Conservation (phyloP, 371 early-diverging fungal species). For the Polyrhizophydium stewartii region DNA sequence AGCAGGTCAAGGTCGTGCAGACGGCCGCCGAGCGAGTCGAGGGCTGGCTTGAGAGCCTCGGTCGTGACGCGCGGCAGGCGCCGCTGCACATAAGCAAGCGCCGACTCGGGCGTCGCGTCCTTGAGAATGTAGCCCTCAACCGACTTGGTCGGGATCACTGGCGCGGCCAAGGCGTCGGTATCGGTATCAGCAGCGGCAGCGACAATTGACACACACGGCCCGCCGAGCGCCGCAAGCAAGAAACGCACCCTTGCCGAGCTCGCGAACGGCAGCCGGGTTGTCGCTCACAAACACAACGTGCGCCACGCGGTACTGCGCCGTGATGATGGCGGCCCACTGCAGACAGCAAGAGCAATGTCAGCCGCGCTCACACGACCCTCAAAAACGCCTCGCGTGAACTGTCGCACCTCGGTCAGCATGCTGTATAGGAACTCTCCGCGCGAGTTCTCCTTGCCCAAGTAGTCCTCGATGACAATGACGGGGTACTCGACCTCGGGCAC, state of each 20-base stretch:
- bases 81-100: conserved; percentile 57
- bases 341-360: not conserved
- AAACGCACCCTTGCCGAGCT: conserved; percentile 58
- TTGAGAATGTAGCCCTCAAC: conserved; percentile 64
- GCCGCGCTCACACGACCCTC: not conserved
- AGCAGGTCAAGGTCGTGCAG: conserved; percentile 81
- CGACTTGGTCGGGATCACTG: conserved; percentile 58
- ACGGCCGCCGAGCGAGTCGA: conserved; percentile 81
- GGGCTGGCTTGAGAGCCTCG: conserved; percentile 41
- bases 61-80: conserved; percentile 44
- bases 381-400: not conserved
- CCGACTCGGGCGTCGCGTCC: conserved; percentile 65
- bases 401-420: conserved; percentile 66
- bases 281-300: conserved; percentile 88
- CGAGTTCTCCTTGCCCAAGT: conserved; percentile 66
- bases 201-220: not conserved
- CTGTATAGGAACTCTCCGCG: conserved; percentile 59
- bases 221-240: not conserved
- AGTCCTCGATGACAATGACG: conserved; percentile 84
- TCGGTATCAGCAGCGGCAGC: not conserved
- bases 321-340: conserved; percentile 30
- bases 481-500: conserved; percentile 52
- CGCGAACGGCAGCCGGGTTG: conserved; percentile 67
- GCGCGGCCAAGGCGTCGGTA: not conserved
- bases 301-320: conserved; percentile 51